Conservation (phyloP, 2,329 filamentous ascomycete genomes). For the Didymellaceae sp. region DNA sequence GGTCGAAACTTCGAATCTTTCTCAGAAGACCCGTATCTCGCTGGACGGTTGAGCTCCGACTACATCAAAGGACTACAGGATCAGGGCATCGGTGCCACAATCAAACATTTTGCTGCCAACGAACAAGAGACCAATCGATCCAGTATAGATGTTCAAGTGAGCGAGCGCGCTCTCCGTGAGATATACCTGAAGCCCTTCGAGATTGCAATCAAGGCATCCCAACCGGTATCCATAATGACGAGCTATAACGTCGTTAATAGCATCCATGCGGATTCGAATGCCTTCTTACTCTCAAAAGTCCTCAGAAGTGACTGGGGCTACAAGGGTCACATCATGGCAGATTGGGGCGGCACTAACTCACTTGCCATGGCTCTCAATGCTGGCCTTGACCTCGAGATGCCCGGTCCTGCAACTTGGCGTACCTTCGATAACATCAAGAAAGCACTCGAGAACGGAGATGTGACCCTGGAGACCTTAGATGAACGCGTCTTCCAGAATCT, state of each 20-base stretch:
- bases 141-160: background rate
- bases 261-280: background rate
- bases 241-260: background rate
- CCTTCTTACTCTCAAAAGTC: background rate
- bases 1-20: too few relatives aligned
- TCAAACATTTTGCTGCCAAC: background rate
- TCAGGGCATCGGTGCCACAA: background rate
- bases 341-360: background rate
- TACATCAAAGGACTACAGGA: background rate
- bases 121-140: background rate
- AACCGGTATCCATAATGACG: background rate
- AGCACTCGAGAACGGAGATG: background rate
- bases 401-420: slow-evolving; percentile 22
- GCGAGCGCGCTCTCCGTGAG: background rate
- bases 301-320: background rate
- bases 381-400: slow-evolving; percentile 39
- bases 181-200: background rate
- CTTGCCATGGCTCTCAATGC: slow-evolving; percentile 25
- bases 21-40: too few relatives aligned
- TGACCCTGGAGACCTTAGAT: background rate
- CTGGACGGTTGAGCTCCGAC: background rate
- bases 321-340: background rate
- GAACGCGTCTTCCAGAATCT: background rate
- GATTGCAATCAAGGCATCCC: background rate
- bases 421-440: background rate